Conservation (phyloP, 202 grass and related monocot species). For the Saccharum hybrid region DNA sequence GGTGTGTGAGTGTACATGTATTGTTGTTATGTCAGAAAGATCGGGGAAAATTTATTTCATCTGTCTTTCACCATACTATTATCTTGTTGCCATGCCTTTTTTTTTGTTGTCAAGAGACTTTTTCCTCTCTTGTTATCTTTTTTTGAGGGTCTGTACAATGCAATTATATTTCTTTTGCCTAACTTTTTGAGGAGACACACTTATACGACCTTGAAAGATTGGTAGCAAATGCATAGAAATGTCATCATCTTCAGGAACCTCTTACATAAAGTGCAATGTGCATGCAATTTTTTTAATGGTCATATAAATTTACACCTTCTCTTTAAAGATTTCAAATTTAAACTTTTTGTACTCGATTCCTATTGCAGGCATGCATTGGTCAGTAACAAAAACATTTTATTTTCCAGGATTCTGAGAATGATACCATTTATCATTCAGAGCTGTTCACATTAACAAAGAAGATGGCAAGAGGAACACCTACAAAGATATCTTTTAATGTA, state of each 20-base stretch:
- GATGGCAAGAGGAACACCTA: constrained; percentile 77
- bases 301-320: background rate
- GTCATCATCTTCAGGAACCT: constrained; percentile 10
- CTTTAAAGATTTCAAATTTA: constrained; percentile 26
- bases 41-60: background rate
- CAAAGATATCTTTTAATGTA: constrained; percentile 91
- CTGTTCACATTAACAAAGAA: constrained; percentile 91
- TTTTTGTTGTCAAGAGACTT: constrained; percentile 6
- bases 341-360: constrained; percentile 6
- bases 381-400: constrained; percentile 40
- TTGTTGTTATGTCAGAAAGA: constrained; percentile 14
- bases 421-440: constrained; percentile 96
- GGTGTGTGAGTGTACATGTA: constrained; percentile 54
- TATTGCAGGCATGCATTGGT: constrained; percentile 20
- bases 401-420: constrained; percentile 95
- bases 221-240: constrained; percentile 33
- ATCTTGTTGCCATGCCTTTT: background rate
- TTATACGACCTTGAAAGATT: constrained; percentile 5
- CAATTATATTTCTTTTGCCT: constrained; percentile 38
- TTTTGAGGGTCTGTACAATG: background rate
- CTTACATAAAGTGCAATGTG: constrained; percentile 21
- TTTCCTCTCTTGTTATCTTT: background rate
- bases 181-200: constrained; percentile 30
- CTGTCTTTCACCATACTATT: constrained; percentile 16
- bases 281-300: constrained; percentile 20